A percentile compares a stretch with the other conserved stretches of the same genome.
Conservation (phyloP, 371 early-diverging fungal genomes). For the Hamiltosporidium tvaerminnensis region DNA sequence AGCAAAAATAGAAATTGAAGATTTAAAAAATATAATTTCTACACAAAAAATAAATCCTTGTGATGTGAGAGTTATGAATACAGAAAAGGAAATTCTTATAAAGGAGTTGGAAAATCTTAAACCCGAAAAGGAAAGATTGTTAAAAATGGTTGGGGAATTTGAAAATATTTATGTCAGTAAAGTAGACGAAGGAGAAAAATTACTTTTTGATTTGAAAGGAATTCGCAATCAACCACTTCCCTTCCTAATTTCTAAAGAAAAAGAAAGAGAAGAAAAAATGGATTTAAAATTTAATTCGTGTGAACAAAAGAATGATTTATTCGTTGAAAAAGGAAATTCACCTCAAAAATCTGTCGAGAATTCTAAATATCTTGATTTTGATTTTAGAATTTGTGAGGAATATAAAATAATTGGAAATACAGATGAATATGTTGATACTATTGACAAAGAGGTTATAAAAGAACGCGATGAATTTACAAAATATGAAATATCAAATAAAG, state of each 20-base stretch:
- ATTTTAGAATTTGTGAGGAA: no score
- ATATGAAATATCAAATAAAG: constrained; percentile 18
- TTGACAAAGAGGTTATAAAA: constrained; percentile 13
- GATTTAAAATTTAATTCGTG: no score
- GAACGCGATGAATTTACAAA: constrained; percentile 3
- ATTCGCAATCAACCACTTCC: constrained; percentile 13
- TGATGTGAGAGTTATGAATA: constrained; percentile 47
- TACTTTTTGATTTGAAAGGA: constrained; percentile 28
- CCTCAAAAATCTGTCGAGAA: constrained; percentile 20
- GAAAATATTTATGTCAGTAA: constrained; percentile 19
- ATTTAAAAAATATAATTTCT: constrained; percentile 37
- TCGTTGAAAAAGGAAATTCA: not conserved
- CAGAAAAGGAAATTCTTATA: constrained; percentile 42
- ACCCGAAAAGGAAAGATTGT: constrained; percentile 35
- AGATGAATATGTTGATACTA: constrained; percentile 9
- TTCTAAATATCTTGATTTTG: not conserved
- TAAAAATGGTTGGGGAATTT: constrained; percentile 6
- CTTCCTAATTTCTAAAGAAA: constrained; percentile 21
- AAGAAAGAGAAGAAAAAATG: not conserved
- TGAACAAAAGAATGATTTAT: no score
- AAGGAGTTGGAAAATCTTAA: constrained; percentile 47
- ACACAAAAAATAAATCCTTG: constrained; percentile 47
- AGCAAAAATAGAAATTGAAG: constrained; percentile 15
- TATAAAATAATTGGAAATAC: not conserved
- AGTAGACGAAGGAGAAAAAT: constrained; percentile 36